phyloP scores from a whole-genome alignment of 495 filamentous ascomycete species.

The Terfezia claveryi region DNA sequence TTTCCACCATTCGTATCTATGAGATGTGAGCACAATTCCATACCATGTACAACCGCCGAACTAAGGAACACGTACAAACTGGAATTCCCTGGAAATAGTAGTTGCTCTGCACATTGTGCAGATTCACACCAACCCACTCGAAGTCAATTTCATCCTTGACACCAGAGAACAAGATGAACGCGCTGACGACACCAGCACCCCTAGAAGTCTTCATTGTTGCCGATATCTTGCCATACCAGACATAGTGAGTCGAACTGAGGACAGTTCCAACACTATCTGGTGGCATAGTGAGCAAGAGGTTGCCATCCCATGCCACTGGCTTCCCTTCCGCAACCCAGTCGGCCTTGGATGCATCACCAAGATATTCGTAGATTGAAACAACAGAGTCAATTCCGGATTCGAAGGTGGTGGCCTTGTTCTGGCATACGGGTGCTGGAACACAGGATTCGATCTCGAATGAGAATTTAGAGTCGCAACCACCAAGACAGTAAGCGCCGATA shows the following conservation, averaged over 20 bases:
- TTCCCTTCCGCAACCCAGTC: conserved; percentile 80
- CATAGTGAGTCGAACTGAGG: conserved; percentile 64
- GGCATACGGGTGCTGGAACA: conserved; percentile 62
- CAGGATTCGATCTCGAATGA: conserved; percentile 69
- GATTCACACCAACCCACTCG: conserved; percentile 71
- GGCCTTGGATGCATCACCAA: conserved; percentile 51
- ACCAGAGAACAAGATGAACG: conserved; percentile 84
- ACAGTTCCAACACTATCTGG: conserved; percentile 64
- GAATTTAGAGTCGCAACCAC: conserved; percentile 73
- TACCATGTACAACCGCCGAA: neutral
- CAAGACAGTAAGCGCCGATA: conserved; percentile 85
- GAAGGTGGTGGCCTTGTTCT: conserved; percentile 48
- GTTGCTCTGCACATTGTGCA: conserved; percentile 67
- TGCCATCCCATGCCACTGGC: conserved; percentile 36
- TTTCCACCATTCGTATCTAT: conserved; percentile 55
- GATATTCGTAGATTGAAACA: conserved; percentile 49
- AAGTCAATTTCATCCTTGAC: conserved; percentile 97
- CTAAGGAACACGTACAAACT: conserved; percentile 44
- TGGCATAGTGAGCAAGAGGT: conserved; percentile 73
- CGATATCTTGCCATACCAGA: conserved; percentile 92
- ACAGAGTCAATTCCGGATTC: conserved; percentile 41
- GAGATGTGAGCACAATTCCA: neutral
- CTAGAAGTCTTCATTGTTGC: conserved; percentile 69
- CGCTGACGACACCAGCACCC: conserved; percentile 73
- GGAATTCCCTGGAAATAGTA: conserved; percentile 92